Base-by-base conservation (phyloP, 2,329 filamentous ascomycete genomes). In the Sphaerulina vaccinii region DNA sequence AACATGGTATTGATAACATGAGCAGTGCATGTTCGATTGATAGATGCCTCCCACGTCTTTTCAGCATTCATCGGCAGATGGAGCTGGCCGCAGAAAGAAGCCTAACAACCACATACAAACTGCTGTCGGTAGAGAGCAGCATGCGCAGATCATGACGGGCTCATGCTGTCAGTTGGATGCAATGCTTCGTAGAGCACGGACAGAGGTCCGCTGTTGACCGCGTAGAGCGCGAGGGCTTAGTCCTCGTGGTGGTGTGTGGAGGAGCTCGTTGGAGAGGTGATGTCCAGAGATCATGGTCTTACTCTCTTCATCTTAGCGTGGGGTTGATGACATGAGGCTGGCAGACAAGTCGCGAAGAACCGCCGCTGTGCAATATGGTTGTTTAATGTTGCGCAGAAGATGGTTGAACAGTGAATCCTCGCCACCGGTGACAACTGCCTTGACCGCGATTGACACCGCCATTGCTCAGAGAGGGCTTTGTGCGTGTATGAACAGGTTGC, bases 51-150 rank as follows among this genome's bases (percentile, higher is more conserved):
- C 29, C 42, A 46, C 32, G 29, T n/a, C 13, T n/a, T n/a, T n/a
- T n/a, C n/a, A n/a, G n/a, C n/a, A n/a, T 18, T 22, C 24, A 46
- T 46, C 21, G 27, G 27, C 22, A 10, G 18, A 35, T 21, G n/a
- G n/a, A n/a, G 42, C 29, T 27, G 42, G 29, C 42, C 19, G 13
- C 19, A n/a, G n/a, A n/a, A n/a, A n/a, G n/a, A 6, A 39, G 42
- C 16, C 16, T 15, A 37, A 46, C 42, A 46, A 46, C 42, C 42
- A 46, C 42, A 46, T 35, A 35, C 15, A 19, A 27, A 32, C 42
- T 46, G 42, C 42, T 36, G 42, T 19, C 42, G 42, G 42, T 22
- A 46, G 29, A 24, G 13, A 21, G 9, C 8, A n/a, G 42, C 5
- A 21, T 19, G 24, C 18, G 42, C 29, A 11, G 32, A 37, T 46